A percentile compares a stretch with the other conserved stretches of the same genome.
These are phyloP conservation scores for Rhytidhysteron rufulum DNA, from an alignment of 2,329 filamentous ascomycete species.

Conservation along the genomic window DNA sequence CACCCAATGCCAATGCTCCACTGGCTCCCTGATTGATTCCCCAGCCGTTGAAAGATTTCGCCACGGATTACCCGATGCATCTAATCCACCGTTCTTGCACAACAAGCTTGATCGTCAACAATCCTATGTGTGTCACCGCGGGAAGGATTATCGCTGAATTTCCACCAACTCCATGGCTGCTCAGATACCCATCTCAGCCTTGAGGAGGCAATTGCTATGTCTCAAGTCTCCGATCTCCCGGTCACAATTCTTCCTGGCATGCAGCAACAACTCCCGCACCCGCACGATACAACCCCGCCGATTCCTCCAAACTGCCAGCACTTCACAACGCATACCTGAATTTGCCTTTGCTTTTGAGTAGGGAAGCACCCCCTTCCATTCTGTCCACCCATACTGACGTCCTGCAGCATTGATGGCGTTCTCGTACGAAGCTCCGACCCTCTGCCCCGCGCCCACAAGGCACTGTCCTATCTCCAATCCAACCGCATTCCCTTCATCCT, in stretches of 20 bases:
- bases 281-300: conserved; percentile 16
- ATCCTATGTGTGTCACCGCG: too few species aligned
- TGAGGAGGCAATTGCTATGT: background rate
- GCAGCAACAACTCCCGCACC: conserved; percentile 7
- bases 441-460: conserved; percentile 71
- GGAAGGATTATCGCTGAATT: too few species aligned
- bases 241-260: background rate
- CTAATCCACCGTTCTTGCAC: too few species aligned
- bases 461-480: conserved; percentile 68
- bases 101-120: too few species aligned
- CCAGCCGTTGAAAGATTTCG: too few species aligned
- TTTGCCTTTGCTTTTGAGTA: conserved; percentile 59
- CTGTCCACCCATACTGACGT: conserved; percentile 16
- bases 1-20: too few species aligned
- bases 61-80: too few species aligned
- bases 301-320: conserved; percentile 21
- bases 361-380: conserved; percentile 18
- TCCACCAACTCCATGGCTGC: conserved; percentile 3
- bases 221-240: background rate
- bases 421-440: conserved; percentile 76
- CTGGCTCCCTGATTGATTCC: too few species aligned
- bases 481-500: conserved; percentile 87
- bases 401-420: conserved; percentile 82
- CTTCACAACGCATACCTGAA: conserved; percentile 28
- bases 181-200: background rate